Evolutionary conservation across 192 early-diverging fungal species (phyloP).

Genomic region (Backusella tarrabulga): DNA sequence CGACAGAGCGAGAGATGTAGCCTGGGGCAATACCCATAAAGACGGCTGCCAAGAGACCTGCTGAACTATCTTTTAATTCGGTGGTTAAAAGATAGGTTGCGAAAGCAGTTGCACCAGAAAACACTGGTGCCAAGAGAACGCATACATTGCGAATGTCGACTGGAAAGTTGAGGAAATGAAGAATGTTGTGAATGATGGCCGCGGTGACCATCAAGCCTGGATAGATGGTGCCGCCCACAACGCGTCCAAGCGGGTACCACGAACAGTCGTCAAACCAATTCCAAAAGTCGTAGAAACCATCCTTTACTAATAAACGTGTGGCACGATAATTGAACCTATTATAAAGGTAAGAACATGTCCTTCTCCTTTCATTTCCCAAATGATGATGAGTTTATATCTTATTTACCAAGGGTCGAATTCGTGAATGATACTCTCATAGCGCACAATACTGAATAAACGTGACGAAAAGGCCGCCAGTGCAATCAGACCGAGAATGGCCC

Average conservation of each 20-base stretch:
- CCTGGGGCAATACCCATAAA: conserved; percentile 99
- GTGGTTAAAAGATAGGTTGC: conserved; percentile 92
- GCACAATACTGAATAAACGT: conserved; percentile 95
- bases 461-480: conserved; percentile 83
- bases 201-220: conserved; percentile 99
- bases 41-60: conserved; percentile 94
- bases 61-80: conserved; percentile 89
- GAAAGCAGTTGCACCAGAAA: conserved; percentile 94
- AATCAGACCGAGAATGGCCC: conserved; percentile 88
- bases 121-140: conserved; percentile 95
- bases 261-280: conserved; percentile 99
- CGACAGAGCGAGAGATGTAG: conserved; percentile 99
- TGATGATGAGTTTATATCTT: not conserved
- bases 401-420: conserved; percentile 95
- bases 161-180: conserved; percentile 92
- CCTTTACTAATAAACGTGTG: conserved; percentile 86
- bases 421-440: conserved; percentile 99
- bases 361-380: no score
- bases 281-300: conserved; percentile 97
- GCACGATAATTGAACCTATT: conserved; percentile 95
- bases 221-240: conserved; percentile 99
- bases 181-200: conserved; percentile 90
- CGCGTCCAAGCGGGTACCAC: conserved; percentile 98
- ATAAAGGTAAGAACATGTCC: not conserved
- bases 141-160: conserved; percentile 99